Base-by-base conservation (phyloP, 306 rosid genomes). In the Corylus avellana region DNA sequence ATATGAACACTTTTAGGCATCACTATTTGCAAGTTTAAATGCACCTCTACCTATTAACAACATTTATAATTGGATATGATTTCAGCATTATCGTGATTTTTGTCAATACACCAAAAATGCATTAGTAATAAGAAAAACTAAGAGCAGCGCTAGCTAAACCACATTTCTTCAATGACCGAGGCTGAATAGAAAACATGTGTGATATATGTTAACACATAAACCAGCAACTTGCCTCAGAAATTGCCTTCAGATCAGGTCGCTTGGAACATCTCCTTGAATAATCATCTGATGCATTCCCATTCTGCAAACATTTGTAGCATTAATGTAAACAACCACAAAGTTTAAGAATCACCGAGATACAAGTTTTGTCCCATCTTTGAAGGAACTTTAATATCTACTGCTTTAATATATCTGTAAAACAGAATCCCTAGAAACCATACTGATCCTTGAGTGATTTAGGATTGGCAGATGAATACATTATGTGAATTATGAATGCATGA, bases 211-310 rank as follows among this genome's bases (percentile, higher is more conserved):
- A 62, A 47, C 14, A 51, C 49, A 64, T 49, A 12, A 47, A 29
- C 67, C 68, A 74, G 39, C 50, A 67, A 81, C 88, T 68, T 77
- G 80, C 85, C 88, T 77, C 51, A 1, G 82, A 58, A 77, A 81
- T 47, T 18, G 82, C 83, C 79, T 85, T 85, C 74, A 85, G 59
- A 79, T 85, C 88, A 39, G 86, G 84, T 79, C 86, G 72, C 64
- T 78, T 78, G 71, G 83, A 61, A 77, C 72, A 27, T 20, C 71
- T 78, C 83, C 71, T 81, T 53, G 35, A 22, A 55, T 50, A 37
- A 68, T 51, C 85, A 49, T 50, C 62, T 22, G 49, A 9, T 55
- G 59, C 79, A 59, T 69, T 70, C 29, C 46, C 73, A 9, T 72
- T 75, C 81, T 85, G 81, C 81, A 72, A 75, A 75, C 49, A 14